Percentiles rank a stretch among this genome's conserved stretches.
Evolutionary conservation across 164 flowering plant species (phyloP).

Genomic region (Tetracentron sinense): DNA sequence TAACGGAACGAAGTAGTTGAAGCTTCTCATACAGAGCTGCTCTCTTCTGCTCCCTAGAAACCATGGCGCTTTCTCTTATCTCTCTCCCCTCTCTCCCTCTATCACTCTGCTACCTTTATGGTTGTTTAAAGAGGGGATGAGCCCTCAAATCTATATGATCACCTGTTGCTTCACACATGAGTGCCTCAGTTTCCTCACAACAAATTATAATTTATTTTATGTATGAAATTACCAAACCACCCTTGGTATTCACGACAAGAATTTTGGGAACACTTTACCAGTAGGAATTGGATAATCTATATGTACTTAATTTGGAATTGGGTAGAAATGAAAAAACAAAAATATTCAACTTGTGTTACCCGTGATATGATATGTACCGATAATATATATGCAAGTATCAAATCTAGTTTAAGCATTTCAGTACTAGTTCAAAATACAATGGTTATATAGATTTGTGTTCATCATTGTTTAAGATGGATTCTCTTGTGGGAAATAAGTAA

Average conservation of each 20-base stretch:
- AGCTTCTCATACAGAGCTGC: slow-evolving; percentile 80
- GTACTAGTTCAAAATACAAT: too few relatives aligned
- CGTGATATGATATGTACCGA: too few relatives aligned
- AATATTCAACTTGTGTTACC: too few relatives aligned
- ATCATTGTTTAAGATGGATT: too few relatives aligned
- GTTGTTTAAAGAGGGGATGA: slow-evolving; percentile 26
- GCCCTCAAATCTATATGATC: slow-evolving; percentile 43
- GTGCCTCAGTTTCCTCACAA: slow-evolving; percentile 38
- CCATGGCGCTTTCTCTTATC: slow-evolving; percentile 33
- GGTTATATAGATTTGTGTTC: too few relatives aligned
- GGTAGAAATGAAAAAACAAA: too few relatives aligned
- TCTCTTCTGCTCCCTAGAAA: slow-evolving; percentile 75
- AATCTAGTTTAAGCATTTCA: too few relatives aligned
- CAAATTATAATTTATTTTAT: slow-evolving; percentile 11
- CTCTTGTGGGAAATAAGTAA: too few relatives aligned
- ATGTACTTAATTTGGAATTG: too few relatives aligned
- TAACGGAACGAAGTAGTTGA: slow-evolving; percentile 86
- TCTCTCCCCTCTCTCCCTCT: background rate
- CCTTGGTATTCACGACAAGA: slow-evolving; percentile 6
- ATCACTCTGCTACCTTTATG: slow-evolving; percentile 5
- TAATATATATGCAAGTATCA: too few relatives aligned
- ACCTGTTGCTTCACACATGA: slow-evolving; percentile 36
- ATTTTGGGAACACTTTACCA: too few relatives aligned
- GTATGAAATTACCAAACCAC: slow-evolving; percentile 19
- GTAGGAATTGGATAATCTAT: too few relatives aligned